Evolutionary conservation across 75 land plant species (phyloP).

Genomic region (Chamaecyparis obtusa): DNA sequence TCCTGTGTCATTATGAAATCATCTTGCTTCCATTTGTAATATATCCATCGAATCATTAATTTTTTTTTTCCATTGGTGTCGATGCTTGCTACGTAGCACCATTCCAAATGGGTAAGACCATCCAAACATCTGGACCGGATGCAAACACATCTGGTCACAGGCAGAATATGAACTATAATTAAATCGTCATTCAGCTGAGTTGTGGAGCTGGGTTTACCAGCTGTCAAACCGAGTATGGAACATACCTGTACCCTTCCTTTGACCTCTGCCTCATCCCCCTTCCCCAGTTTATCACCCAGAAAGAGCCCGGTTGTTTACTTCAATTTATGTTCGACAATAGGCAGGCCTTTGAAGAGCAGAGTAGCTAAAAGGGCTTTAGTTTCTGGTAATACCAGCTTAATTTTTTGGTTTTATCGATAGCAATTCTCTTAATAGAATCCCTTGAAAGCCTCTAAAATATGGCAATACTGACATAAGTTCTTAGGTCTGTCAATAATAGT

Average conservation of each 20-base stretch:
- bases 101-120: neutral
- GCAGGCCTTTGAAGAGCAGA: neutral
- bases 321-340: neutral
- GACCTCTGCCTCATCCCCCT: neutral
- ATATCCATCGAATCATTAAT: neutral
- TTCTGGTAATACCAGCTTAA: neutral
- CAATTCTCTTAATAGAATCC: neutral
- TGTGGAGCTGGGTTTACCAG: neutral
- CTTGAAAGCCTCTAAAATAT: neutral
- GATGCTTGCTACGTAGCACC: neutral
- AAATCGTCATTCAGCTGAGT: neutral
- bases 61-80: neutral
- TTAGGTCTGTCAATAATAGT: neutral
- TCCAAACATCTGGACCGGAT: neutral
- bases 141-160: neutral
- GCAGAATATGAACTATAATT: neutral
- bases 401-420: neutral
- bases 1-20: no score
- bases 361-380: neutral
- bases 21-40: neutral
- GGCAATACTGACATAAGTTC: neutral
- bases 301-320: neutral
- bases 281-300: neutral
- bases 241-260: neutral
- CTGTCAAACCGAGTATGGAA: neutral